Conservation (phyloP, 257 asterid species). For the Scutellaria barbata region DNA sequence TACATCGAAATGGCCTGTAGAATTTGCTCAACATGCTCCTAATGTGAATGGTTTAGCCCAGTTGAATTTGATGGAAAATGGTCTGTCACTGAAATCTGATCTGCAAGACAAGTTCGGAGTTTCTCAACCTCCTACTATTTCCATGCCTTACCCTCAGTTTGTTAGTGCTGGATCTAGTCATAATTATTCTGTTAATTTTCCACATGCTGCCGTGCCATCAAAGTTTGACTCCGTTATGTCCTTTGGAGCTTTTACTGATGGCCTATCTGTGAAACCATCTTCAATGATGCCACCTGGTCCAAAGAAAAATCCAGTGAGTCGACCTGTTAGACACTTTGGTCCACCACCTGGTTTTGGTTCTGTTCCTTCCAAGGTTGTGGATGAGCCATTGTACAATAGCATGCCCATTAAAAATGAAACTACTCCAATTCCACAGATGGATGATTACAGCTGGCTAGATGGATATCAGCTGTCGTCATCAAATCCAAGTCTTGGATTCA, state of each 20-base stretch:
- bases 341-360: constrained; percentile 99
- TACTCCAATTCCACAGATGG: constrained; percentile 50
- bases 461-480: constrained; percentile 71
- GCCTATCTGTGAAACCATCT: constrained; percentile 50
- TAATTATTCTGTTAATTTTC: constrained; percentile 43
- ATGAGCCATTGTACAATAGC: constrained; percentile 51
- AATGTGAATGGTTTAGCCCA: constrained; percentile 56
- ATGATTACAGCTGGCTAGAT: constrained; percentile 93
- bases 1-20: constrained; percentile 56
- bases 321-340: constrained; percentile 85
- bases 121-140: constrained; percentile 53
- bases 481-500: constrained; percentile 59
- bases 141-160: constrained; percentile 57
- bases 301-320: constrained; percentile 86
- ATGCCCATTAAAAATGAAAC: constrained; percentile 50
- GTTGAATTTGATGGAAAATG: constrained; percentile 64
- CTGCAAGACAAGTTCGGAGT: constrained; percentile 54
- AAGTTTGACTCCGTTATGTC: constrained; percentile 56
- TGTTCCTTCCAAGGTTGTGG: constrained; percentile 63
- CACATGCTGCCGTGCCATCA: constrained; percentile 53
- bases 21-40: constrained; percentile 52
- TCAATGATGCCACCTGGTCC: constrained; percentile 55
- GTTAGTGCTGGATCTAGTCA: constrained; percentile 42
- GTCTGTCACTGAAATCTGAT: constrained; percentile 45
- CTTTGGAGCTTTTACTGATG: constrained; percentile 47